Evolutionary conservation across 768 basidiomycete genomes (phyloP).

Genomic region (Melanogaster broomeanus): DNA sequence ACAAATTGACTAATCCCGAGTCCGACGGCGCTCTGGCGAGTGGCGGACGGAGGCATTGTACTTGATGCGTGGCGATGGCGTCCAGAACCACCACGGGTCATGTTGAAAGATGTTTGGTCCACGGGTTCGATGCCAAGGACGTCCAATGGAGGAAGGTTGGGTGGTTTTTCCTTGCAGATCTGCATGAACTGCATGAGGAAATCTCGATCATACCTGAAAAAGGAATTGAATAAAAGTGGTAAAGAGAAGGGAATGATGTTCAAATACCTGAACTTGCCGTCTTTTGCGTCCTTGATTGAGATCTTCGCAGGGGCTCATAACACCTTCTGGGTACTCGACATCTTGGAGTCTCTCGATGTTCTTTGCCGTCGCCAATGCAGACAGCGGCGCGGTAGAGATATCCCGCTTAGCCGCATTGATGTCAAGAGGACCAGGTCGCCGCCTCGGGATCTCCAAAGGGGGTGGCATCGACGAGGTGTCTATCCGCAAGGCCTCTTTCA

Average conservation of each 20-base stretch:
- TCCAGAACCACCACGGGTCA: constrained; percentile 66
- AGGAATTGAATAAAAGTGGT: constrained; percentile 8
- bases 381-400: constrained; percentile 36
- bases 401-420: constrained; percentile 54
- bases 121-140: constrained; percentile 88
- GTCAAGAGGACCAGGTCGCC: constrained; percentile 74
- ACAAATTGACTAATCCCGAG: constrained; percentile 40
- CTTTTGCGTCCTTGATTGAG: constrained; percentile 81
- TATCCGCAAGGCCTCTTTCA: constrained; percentile 62
- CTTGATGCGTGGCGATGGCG: constrained; percentile 52
- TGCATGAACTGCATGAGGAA: constrained; percentile 97
- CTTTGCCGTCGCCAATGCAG: constrained; percentile 78
- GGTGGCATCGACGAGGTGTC: constrained; percentile 53
- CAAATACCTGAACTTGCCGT: constrained; percentile 84
- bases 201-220: constrained; percentile 86
- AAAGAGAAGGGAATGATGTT: background rate
- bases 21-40: constrained; percentile 52
- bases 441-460: constrained; percentile 39
- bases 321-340: constrained; percentile 80
- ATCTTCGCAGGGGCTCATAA: constrained; percentile 79
- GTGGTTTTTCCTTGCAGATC: constrained; percentile 94
- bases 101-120: constrained; percentile 49
- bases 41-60: constrained; percentile 41
- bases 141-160: constrained; percentile 83
- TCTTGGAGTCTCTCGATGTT: constrained; percentile 80